These are phyloP conservation scores for Eutypella sp. DNA, from an alignment of 2,329 filamentous ascomycete genomes.

Conservation along the genomic window DNA sequence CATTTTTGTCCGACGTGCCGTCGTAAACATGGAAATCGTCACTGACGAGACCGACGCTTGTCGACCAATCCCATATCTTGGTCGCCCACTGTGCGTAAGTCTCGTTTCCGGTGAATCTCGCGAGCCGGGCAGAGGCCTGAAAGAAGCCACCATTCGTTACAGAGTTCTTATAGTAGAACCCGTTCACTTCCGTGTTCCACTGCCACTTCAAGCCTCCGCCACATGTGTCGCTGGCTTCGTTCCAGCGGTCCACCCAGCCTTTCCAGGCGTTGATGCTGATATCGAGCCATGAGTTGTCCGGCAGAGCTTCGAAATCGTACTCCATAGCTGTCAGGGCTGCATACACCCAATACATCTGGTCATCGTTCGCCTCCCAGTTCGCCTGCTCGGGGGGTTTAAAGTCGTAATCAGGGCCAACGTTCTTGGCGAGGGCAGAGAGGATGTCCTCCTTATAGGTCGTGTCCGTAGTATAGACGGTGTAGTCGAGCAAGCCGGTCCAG, in stretches of 20 bases:
- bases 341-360: constrained; percentile 47
- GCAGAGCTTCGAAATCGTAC: constrained; percentile 32
- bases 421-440: constrained; percentile 15
- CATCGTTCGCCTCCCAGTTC: constrained; percentile 37
- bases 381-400: constrained; percentile 17
- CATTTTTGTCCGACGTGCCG: constrained; percentile 28
- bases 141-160: constrained; percentile 33
- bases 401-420: constrained; percentile 20
- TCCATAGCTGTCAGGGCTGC: constrained; percentile 43
- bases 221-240: constrained; percentile 48
- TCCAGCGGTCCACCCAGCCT: constrained; percentile 38
- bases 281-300: constrained; percentile 38
- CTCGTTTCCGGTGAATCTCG: constrained; percentile 51
- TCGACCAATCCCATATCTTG: constrained; percentile 45
- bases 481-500: constrained; percentile 24
- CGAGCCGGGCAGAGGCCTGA: constrained; percentile 43
- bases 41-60: constrained; percentile 32
- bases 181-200: constrained; percentile 51
- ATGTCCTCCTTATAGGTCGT: constrained; percentile 19
- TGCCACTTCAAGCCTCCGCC: constrained; percentile 56
- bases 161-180: constrained; percentile 51
- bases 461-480: constrained; percentile 20
- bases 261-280: constrained; percentile 53
- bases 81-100: constrained; percentile 55
- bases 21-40: constrained; percentile 32